Conservation (phyloP, 2,329 filamentous ascomycete genomes). For the Colletotrichum tropicale region DNA sequence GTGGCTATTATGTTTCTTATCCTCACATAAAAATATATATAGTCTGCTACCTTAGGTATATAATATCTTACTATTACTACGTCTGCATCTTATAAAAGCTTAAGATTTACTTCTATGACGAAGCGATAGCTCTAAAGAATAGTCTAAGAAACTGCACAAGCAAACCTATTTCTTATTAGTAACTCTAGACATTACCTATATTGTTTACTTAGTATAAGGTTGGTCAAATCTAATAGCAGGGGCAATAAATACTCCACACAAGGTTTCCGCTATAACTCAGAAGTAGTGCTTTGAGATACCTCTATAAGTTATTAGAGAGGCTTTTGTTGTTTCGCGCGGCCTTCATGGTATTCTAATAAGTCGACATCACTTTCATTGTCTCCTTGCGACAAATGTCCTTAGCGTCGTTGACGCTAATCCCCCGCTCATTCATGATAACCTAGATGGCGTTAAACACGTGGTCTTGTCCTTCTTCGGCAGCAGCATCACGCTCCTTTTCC, state of each 20-base stretch:
- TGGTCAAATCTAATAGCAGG: neutral
- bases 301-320: neutral
- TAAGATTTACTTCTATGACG: neutral
- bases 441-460: neutral
- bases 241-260: neutral
- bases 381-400: neutral
- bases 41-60: neutral
- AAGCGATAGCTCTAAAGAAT: neutral
- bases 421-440: neutral
- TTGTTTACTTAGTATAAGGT: neutral
- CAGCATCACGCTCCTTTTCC: neutral
- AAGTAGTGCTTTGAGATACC: neutral
- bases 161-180: neutral
- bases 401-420: neutral
- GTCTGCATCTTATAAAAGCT: neutral
- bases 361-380: neutral
- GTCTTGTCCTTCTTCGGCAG: neutral
- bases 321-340: neutral
- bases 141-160: neutral
- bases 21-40: fast-evolving
- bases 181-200: neutral
- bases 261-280: neutral
- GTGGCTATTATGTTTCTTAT: neutral
- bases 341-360: neutral
- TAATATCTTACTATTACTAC: neutral